These are phyloP conservation scores for Nemania sp. DNA, from an alignment of 2,329 filamentous ascomycete species.

Conservation along the genomic window DNA sequence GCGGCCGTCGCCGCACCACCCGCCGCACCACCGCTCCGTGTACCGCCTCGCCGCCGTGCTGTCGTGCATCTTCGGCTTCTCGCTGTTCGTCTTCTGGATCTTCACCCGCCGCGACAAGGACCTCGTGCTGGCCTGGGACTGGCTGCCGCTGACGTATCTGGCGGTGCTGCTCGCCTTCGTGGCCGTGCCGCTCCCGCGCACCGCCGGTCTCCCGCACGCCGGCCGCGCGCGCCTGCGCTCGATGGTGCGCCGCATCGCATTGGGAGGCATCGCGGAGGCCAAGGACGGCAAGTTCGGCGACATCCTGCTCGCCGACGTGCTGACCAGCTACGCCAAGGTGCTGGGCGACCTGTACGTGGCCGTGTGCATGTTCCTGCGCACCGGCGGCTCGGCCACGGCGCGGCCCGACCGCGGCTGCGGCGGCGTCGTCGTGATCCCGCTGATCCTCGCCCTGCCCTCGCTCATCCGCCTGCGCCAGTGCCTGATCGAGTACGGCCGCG, in stretches of 20 bases:
- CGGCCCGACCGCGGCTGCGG: constrained; percentile 82
- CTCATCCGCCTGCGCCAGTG: constrained; percentile 90
- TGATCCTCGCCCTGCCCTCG: constrained; percentile 82
- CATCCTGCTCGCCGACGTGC: constrained; percentile 86
- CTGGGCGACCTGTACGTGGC: constrained; percentile 87
- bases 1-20: constrained; percentile 69
- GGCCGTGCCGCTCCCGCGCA: constrained; percentile 65
- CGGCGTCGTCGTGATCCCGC: constrained; percentile 75
- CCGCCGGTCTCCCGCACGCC: constrained; percentile 63
- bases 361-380: constrained; percentile 85
- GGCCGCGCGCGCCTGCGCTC: constrained; percentile 76
- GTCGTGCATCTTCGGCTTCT: constrained; percentile 69
- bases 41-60: constrained; percentile 84
- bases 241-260: constrained; percentile 74
- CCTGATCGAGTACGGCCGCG: constrained; percentile 81
- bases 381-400: constrained; percentile 72
- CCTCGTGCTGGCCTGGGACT: constrained; percentile 77
- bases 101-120: constrained; percentile 71
- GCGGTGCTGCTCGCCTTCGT: constrained; percentile 72
- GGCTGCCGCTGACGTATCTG: constrained; percentile 84
- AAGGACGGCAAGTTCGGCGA: constrained; percentile 94
- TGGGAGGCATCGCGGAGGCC: constrained; percentile 84
- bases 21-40: constrained; percentile 76
- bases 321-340: constrained; percentile 94
- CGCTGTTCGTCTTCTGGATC: constrained; percentile 81